Evolutionary conservation across 2,329 filamentous ascomycete genomes (phyloP).

Genomic region (Penicillium palitans): DNA sequence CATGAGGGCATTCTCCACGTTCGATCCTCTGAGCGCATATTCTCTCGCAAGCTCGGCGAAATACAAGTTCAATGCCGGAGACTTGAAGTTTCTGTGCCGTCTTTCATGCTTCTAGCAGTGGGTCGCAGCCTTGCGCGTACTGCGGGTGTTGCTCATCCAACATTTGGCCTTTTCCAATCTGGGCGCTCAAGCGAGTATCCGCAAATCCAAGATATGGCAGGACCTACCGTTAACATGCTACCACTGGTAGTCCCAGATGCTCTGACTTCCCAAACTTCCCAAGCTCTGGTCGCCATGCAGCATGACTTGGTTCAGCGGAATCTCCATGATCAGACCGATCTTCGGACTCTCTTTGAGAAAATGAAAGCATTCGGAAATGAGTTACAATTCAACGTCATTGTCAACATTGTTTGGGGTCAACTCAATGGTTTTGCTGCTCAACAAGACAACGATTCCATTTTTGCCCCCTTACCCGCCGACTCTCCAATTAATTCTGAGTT

Average conservation of each 20-base stretch:
- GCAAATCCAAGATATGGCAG: not conserved
- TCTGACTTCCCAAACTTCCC: not conserved
- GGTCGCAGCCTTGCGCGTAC: not conserved
- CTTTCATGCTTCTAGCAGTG: not conserved
- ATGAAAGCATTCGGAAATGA: constrained; percentile 1
- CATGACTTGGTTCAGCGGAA: not conserved
- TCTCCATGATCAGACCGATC: not conserved
- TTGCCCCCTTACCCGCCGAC: not conserved
- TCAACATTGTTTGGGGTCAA: constrained; percentile 8
- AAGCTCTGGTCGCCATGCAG: not conserved
- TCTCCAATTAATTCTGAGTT: not conserved
- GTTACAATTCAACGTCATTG: constrained; percentile 3
- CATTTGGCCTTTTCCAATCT: constrained; percentile 7
- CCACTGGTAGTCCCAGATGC: constrained; percentile 1
- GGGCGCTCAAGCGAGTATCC: constrained; percentile 7
- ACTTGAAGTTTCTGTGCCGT: not conserved
- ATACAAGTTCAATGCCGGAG: not conserved
- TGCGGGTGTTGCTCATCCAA: not conserved
- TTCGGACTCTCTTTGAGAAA: not conserved
- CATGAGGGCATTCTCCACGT: not conserved
- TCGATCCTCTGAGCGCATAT: not conserved
- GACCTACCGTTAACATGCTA: constrained; percentile 4
- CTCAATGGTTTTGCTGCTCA: not conserved
- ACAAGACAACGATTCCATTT: not conserved
- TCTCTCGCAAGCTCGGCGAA: not conserved